Base-by-base conservation (phyloP, 345 rosid species). In the Hirschfeldia incana region DNA sequence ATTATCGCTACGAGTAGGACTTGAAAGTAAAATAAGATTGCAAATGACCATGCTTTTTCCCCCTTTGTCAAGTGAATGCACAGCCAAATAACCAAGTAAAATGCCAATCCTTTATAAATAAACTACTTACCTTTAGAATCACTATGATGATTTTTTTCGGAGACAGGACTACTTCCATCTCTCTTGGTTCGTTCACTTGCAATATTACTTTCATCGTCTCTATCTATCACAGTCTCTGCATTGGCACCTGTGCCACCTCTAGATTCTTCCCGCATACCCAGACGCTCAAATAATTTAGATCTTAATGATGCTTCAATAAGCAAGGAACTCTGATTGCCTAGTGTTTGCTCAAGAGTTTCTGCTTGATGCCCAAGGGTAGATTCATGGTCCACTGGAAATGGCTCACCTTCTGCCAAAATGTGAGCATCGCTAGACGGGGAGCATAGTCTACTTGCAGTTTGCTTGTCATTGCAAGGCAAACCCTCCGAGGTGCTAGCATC, bases 401-500 rank as follows among this genome's bases (percentile, higher is more conserved):
- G 79, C 82, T 89, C 90, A 65, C 87, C 93, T 46, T 91, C 94
- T 27, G 78, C 87, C 42, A 92, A 88, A 70, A 76, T 71, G 71
- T 76, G 77, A 59, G 85, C 86, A 83, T 85, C 87, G 70, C 82
- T 83, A 16, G 87, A 80, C 6, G 87, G 93, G 70, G 93, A 88
- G 83, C 84, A 82, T 74, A 74, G 77, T 76, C 83, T 80, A 79
- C 76, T 85, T 53, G 78, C 76, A 68, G 69, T 82, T 81, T 81
- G 84, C 76, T 82, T 86, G 65, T 86, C 74, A 79, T 80, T 84
- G 84, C 37, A 76, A 72, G 83, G 88, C 87, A 93, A 81, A 39
- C 85, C 89, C 86, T 91, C 99, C 46, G 96, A 94, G 28, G 90
- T 87, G 84, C 98, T 91, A 76, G 85, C 92, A 88, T 87, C 99